Percentiles rank a stretch among this genome's conserved stretches.
Conservation (phyloP, 2,329 filamentous ascomycete species). For the Apiospora phragmitis region DNA sequence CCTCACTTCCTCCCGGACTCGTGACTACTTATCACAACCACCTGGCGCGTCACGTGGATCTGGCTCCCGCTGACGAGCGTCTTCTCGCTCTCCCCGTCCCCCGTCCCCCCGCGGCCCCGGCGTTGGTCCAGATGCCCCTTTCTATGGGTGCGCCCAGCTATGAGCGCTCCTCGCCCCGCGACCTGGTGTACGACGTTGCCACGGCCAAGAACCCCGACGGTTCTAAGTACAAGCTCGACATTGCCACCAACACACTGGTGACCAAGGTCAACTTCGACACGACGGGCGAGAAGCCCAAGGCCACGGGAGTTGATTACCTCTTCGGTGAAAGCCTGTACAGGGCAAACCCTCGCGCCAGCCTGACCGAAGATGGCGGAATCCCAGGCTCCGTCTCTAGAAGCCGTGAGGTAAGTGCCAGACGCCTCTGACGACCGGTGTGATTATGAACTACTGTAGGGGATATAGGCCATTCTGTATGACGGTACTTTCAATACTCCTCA, state of each 20-base stretch:
- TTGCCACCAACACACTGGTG: conserved; percentile 38
- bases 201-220: conserved; percentile 49
- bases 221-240: conserved; percentile 38
- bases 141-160: conserved; percentile 37
- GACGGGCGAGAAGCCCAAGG: conserved; percentile 29
- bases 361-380: conserved; percentile 21
- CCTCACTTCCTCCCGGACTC: not conserved
- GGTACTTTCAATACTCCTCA: conserved; percentile 49
- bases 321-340: conserved; percentile 41
- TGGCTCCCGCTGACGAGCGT: not conserved
- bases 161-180: conserved; percentile 48
- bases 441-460: not conserved
- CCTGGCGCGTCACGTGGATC: not conserved
- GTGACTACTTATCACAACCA: not conserved
- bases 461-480: conserved; percentile 49
- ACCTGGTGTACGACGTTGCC: conserved; percentile 49
- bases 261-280: conserved; percentile 41
- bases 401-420: not conserved
- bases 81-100: not conserved
- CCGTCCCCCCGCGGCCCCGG: too few species aligned
- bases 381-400: not conserved
- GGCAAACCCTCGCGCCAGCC: conserved; percentile 38
- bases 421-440: conserved; percentile 15
- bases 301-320: conserved; percentile 43
- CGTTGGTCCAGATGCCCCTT: conserved; percentile 50